These are phyloP conservation scores for Boletus patriciae DNA, from an alignment of 768 basidiomycete genomes.

Conservation along the genomic window DNA sequence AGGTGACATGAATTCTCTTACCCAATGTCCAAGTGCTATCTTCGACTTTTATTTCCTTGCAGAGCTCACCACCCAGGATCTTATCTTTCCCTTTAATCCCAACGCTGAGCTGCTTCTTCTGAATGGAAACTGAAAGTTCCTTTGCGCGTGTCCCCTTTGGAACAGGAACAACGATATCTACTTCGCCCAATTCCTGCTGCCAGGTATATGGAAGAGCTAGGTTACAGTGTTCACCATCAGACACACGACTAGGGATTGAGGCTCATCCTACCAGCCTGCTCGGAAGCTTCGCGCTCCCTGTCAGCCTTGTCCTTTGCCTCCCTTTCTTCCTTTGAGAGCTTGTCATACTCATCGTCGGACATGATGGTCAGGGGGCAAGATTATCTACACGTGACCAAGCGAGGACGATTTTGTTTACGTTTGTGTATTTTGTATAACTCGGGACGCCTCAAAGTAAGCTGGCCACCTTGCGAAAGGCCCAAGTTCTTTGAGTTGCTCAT, in stretches of 20 bases:
- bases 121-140: conserved; percentile 70
- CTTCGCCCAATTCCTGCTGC: conserved; percentile 86
- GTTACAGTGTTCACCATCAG: conserved; percentile 19
- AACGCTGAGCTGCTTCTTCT: conserved; percentile 81
- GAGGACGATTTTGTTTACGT: conserved; percentile 28
- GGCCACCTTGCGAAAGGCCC: conserved; percentile 12
- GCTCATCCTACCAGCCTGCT: conserved; percentile 74
- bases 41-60: conserved; percentile 91
- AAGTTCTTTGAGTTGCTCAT: conserved; percentile 4
- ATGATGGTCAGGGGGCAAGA: conserved; percentile 29
- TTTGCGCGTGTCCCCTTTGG: conserved; percentile 83
- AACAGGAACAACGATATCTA: conserved; percentile 81
- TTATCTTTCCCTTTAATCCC: conserved; percentile 83
- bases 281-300: conserved; percentile 65
- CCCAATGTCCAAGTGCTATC: conserved; percentile 97
- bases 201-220: conserved; percentile 87
- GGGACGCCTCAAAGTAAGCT: conserved; percentile 20
- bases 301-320: conserved; percentile 69
- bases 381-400: conserved; percentile 29
- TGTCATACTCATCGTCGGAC: conserved; percentile 64
- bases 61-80: conserved; percentile 87
- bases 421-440: conserved; percentile 31
- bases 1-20: conserved; percentile 39
- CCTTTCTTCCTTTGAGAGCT: conserved; percentile 72
- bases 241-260: conserved; percentile 19